Evolutionary conservation across 2,329 filamentous ascomycete species (phyloP).

Genomic region (Verticillium isaacii): DNA sequence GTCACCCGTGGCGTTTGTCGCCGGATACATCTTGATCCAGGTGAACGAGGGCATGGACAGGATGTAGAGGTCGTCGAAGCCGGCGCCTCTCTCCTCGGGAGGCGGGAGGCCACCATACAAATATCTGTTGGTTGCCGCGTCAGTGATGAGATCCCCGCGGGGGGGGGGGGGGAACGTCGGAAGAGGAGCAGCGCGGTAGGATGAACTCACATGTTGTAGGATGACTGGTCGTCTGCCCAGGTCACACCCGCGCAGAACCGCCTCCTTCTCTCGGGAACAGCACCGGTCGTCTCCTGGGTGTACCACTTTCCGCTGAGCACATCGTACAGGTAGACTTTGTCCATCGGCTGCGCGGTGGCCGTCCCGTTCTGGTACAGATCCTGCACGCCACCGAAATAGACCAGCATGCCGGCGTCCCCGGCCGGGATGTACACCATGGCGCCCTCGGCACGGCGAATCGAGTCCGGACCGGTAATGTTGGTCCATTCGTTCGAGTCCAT

Average conservation of each 20-base stretch:
- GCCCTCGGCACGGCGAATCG: conserved; percentile 52
- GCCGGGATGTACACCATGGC: conserved; percentile 55
- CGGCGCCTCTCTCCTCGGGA: conserved; percentile 32
- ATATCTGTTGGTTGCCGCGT: conserved; percentile 36
- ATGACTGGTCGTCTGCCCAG: conserved; percentile 54
- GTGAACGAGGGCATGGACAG: conserved; percentile 58
- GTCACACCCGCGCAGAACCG: conserved; percentile 58
- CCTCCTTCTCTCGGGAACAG: conserved; percentile 45
- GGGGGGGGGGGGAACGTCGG: too few relatives aligned
- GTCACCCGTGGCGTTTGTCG: conserved; percentile 30
- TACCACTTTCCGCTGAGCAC: conserved; percentile 57
- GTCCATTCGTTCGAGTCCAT: conserved; percentile 47
- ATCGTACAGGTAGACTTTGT: conserved; percentile 55
- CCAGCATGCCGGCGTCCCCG: conserved; percentile 53
- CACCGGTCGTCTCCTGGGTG: conserved; percentile 49
- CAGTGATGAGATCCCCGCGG: not conserved
- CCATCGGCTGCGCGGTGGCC: conserved; percentile 36
- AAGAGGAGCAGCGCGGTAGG: not conserved
- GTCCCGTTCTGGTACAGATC: conserved; percentile 42
- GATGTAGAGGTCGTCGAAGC: conserved; percentile 59
- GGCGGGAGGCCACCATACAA: conserved; percentile 55
- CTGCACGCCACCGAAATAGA: conserved; percentile 58
- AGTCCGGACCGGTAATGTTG: conserved; percentile 50
- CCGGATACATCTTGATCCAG: conserved; percentile 54
- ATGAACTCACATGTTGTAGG: conserved; percentile 56